Conservation (phyloP, 441 rosid genomes). For the Gossypium gossypioides region DNA sequence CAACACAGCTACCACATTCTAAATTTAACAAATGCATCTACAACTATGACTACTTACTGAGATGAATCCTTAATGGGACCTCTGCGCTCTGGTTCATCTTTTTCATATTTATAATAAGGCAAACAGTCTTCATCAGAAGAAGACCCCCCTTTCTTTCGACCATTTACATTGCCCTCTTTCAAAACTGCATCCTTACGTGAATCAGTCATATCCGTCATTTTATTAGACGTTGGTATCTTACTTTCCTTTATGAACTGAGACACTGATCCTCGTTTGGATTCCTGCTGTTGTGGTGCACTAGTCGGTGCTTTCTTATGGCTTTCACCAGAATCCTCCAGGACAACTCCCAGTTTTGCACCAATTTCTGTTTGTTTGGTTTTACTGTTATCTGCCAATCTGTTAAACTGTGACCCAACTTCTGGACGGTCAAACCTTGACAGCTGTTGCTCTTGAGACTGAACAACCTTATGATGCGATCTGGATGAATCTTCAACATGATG, state of each 20-base stretch:
- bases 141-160: slow-evolving; percentile 40
- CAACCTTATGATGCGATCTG: slow-evolving; percentile 32
- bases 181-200: slow-evolving; percentile 37
- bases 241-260: slow-evolving; percentile 42
- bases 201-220: slow-evolving; percentile 27
- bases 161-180: slow-evolving; percentile 34
- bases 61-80: slow-evolving; percentile 65
- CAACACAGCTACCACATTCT: neutral
- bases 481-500: slow-evolving; percentile 37
- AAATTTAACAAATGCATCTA: neutral
- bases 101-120: slow-evolving; percentile 68
- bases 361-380: slow-evolving; percentile 46
- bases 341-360: slow-evolving; percentile 34
- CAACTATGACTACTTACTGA: slow-evolving; percentile 54
- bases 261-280: slow-evolving; percentile 40
- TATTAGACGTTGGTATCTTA: slow-evolving; percentile 33
- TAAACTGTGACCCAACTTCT: slow-evolving; percentile 40
- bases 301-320: slow-evolving; percentile 45
- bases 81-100: slow-evolving; percentile 66
- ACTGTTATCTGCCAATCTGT: slow-evolving; percentile 36
- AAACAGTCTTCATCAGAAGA: slow-evolving; percentile 54
- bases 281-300: slow-evolving; percentile 31
- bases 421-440: slow-evolving; percentile 32
- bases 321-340: slow-evolving; percentile 64
- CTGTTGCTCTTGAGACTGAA: slow-evolving; percentile 44